Evolutionary conservation across 2,329 filamentous ascomycete species (phyloP).

Genomic region (Cryphonectria radicalis): DNA sequence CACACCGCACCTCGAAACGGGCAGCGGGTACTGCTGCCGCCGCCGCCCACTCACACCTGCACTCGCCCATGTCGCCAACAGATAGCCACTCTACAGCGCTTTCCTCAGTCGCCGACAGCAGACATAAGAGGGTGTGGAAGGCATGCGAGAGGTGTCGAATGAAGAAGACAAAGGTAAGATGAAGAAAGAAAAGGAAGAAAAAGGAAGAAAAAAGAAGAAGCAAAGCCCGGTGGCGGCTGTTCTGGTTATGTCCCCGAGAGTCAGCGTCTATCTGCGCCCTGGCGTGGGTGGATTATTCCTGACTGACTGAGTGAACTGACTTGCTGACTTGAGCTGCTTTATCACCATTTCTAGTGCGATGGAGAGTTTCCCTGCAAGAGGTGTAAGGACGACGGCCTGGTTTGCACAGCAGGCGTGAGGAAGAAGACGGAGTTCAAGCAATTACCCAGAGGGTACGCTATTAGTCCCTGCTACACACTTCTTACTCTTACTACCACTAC

Average conservation of each 20-base stretch:
- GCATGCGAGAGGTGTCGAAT: conserved; percentile 69
- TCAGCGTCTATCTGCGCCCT: not conserved
- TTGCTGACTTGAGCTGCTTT: conserved; percentile 23
- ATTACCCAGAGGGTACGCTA: conserved; percentile 61
- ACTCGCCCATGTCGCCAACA: conserved; percentile 42
- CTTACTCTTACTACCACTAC: not conserved
- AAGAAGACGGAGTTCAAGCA: conserved; percentile 74
- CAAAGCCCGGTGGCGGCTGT: conserved; percentile 3
- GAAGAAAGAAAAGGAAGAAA: no score
- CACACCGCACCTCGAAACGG: conserved; percentile 57
- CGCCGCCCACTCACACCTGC: conserved; percentile 41
- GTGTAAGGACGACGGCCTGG: conserved; percentile 67
- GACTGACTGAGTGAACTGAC: not conserved
- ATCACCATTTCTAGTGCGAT: conserved; percentile 54
- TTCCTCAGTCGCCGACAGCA: conserved; percentile 52
- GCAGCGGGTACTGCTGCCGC: conserved; percentile 50
- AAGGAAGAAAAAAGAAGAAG: no score
- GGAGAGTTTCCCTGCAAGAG: conserved; percentile 69
- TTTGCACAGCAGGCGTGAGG: conserved; percentile 65
- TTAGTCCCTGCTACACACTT: conserved; percentile 12
- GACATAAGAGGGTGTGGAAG: conserved; percentile 70
- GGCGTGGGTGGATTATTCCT: not conserved
- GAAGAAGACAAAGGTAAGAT: conserved; percentile 69
- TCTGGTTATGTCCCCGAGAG: not conserved
- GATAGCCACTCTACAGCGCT: conserved; percentile 41